Base-by-base conservation (phyloP, 2,329 filamentous ascomycete species). In the Dactylellina leptospora region DNA sequence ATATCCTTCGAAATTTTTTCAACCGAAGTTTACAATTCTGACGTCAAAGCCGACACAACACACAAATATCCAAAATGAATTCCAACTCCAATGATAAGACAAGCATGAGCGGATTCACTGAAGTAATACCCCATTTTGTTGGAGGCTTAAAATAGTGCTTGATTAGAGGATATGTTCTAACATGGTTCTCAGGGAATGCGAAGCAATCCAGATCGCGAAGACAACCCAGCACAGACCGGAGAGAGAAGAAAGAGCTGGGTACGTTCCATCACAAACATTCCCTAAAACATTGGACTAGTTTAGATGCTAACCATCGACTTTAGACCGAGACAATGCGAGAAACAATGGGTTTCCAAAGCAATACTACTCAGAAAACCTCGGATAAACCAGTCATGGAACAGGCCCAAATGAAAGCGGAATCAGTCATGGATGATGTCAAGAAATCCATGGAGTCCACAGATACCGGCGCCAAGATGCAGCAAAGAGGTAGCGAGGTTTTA, bases 221-320 rank as follows among this genome's bases (percentile, higher is more conserved):
- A 68, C 13, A 68, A 66, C 20, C 69, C 60, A 47, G 47, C 62
- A 45, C 51, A 42, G 22, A 10, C 58, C 1, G 61, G 48, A 47
- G 61, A 60, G 22, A 48, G 69, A 18, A 45, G 60, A 20, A 73
- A 61, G 55, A 73, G 61, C 55, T 66, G 69, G 60, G 61, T 73
- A 68, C 8, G 56, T 33, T 22, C 30, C 51, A 55, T 11, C 20
- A 23, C 5, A 40, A 27, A 36, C 27, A 38, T 28, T 5, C 59
- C 3, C 10, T 18, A 33, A 55, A 11, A 27, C 53, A 4, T 10
- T 8, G 10, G 44, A 20, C 16, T 22, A 47, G 9, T 22, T 16
- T 59, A 53, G n/a, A n/a, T n/a, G n/a, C n/a, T 42, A 23, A 51
- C 38, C 1, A 45, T 23, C 6, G 9, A 30, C 33, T 38, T 27